Conservation (phyloP, 2,329 filamentous ascomycete genomes). For the Aspergillus nomiae region DNA sequence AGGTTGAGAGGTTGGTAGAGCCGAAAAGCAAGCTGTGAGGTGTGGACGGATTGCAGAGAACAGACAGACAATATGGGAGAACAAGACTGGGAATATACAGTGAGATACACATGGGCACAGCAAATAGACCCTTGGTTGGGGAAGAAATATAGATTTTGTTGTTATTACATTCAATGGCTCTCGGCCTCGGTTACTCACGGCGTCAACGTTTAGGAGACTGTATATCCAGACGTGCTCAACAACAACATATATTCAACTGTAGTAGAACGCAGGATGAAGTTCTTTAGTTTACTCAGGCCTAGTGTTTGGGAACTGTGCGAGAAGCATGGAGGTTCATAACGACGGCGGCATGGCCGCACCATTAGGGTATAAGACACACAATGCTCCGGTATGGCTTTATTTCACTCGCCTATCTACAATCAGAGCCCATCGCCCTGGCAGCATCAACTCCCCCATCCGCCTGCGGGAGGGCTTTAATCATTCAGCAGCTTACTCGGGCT, state of each 20-base stretch:
- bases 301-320: neutral
- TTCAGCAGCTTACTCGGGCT: neutral
- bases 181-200: neutral
- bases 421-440: slow-evolving; percentile 3
- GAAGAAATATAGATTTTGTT: neutral
- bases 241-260: no score
- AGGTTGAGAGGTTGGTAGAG: slow-evolving; percentile 62
- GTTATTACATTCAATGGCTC: no score
- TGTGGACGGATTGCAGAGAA: neutral
- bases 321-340: neutral
- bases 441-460: slow-evolving; percentile 15
- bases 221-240: no score
- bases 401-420: slow-evolving; percentile 2
- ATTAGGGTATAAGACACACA: neutral
- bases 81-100: no score
- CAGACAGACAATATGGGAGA: no score
- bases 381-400: neutral
- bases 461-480: slow-evolving; percentile 13
- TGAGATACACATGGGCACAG: neutral
- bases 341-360: neutral
- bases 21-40: slow-evolving; percentile 25
- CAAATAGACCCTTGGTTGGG: neutral
- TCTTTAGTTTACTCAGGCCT: neutral
- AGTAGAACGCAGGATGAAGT: no score
- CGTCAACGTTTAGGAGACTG: no score